A percentile compares a stretch with the other conserved stretches of the same genome.
phyloP scores from a whole-genome alignment of 257 asterid genomes.

The Gentiana straminea region DNA sequence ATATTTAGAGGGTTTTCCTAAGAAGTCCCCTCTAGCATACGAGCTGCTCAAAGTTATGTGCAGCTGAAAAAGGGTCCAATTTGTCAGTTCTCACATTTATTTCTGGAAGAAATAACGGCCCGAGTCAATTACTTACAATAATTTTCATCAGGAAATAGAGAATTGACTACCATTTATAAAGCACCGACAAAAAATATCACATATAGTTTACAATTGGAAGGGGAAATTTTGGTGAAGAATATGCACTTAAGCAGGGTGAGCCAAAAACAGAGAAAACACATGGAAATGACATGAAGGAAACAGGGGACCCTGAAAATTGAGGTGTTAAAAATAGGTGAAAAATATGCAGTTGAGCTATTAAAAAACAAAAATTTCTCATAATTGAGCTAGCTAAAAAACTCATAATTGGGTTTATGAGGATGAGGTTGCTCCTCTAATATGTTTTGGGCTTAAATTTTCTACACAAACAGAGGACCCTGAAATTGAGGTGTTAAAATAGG shows the following conservation, averaged over 20 bases:
- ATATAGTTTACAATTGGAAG: too few relatives aligned
- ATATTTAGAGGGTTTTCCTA: too few relatives aligned
- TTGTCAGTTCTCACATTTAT: neutral
- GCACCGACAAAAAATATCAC: conserved; percentile 24
- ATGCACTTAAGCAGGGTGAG: too few relatives aligned
- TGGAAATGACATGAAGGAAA: conserved; percentile 5
- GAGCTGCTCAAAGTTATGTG: too few relatives aligned
- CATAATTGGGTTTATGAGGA: too few relatives aligned
- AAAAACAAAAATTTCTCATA: neutral
- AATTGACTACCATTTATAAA: neutral
- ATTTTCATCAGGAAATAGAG: too few relatives aligned
- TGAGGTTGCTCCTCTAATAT: too few relatives aligned
- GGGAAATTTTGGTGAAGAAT: too few relatives aligned
- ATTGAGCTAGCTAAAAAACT: neutral
- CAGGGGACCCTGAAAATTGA: neutral
- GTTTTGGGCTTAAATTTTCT: too few relatives aligned
- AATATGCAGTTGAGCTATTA: neutral
- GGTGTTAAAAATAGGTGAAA: neutral
- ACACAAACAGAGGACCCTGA: conserved; percentile 1
- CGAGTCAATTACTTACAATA: neutral
- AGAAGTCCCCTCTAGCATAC: too few relatives aligned
- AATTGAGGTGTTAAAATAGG: neutral
- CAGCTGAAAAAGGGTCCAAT: neutral
- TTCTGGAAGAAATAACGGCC: neutral
- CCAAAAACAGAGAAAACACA: neutral